These are phyloP conservation scores for Penicillium sp. DNA, from an alignment of 2,329 filamentous ascomycete genomes.

Conservation along the genomic window DNA sequence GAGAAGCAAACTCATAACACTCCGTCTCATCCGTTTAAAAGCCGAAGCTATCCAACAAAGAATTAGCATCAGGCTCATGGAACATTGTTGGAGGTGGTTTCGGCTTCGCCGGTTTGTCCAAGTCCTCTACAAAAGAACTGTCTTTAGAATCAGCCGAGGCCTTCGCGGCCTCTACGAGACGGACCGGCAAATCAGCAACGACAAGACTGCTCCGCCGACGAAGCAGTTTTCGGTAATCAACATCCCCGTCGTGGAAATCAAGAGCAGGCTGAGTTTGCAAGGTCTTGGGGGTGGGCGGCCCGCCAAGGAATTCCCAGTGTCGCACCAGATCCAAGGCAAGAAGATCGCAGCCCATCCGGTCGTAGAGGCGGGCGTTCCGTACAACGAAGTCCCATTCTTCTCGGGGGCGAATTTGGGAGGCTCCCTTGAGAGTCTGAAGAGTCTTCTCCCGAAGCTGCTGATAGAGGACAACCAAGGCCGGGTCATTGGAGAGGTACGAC, in stretches of 20 bases:
- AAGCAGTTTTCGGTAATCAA: constrained; percentile 70
- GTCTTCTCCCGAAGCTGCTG: constrained; percentile 80
- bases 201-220: constrained; percentile 75
- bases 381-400: constrained; percentile 89
- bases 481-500: constrained; percentile 86
- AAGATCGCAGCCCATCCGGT: constrained; percentile 90
- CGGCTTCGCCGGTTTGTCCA: constrained; percentile 43
- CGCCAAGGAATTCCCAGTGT: constrained; percentile 55
- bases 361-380: constrained; percentile 81
- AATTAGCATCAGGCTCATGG: constrained; percentile 87
- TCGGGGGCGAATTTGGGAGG: constrained; percentile 74
- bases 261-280: constrained; percentile 44
- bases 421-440: constrained; percentile 81
- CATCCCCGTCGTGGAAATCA: constrained; percentile 34
- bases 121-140: constrained; percentile 26
- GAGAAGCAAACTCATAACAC: constrained; percentile 8
- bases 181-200: constrained; percentile 66
- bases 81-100: constrained; percentile 76
- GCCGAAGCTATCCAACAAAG: constrained; percentile 88
- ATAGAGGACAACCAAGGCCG: constrained; percentile 84
- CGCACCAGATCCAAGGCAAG: constrained; percentile 77
- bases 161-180: constrained; percentile 47
- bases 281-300: constrained; percentile 23
- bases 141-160: constrained; percentile 39
- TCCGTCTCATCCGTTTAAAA: constrained; percentile 59